phyloP scores from a whole-genome alignment of 208 protist species.

The Herpetomonas samuelpessoai region DNA sequence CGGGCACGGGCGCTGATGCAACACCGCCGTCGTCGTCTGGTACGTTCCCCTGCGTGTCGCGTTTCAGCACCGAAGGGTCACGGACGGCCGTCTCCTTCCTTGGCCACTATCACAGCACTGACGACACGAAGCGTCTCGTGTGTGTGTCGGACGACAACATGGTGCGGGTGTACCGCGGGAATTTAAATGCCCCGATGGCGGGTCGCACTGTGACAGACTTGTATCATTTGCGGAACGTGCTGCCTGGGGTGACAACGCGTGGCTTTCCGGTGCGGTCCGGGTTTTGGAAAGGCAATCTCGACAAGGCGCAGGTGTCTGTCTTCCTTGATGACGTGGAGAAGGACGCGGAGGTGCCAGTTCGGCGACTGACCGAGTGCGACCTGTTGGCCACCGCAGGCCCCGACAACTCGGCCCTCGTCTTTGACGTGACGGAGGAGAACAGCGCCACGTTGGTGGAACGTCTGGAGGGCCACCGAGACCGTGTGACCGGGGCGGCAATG shows the following conservation, averaged over 20 bases:
- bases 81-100: slow-evolving; percentile 64
- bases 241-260: slow-evolving; percentile 54
- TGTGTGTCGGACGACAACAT: slow-evolving; percentile 78
- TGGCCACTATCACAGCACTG: slow-evolving; percentile 50
- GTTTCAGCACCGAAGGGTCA: slow-evolving; percentile 69
- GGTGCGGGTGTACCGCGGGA: slow-evolving; percentile 74
- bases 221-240: slow-evolving; percentile 71
- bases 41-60: slow-evolving; percentile 26
- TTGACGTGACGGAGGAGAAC: slow-evolving; percentile 78
- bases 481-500: slow-evolving; percentile 70
- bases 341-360: slow-evolving; percentile 50
- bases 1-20: background rate
- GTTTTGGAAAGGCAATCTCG: slow-evolving; percentile 76
- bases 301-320: slow-evolving; percentile 55
- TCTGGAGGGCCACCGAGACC: slow-evolving; percentile 82
- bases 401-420: slow-evolving; percentile 76
- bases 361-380: slow-evolving; percentile 79
- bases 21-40: slow-evolving; percentile 6
- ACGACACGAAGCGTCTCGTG: slow-evolving; percentile 74
- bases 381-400: slow-evolving; percentile 66
- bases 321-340: slow-evolving; percentile 87
- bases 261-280: slow-evolving; percentile 55
- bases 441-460: slow-evolving; percentile 49
- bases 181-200: slow-evolving; percentile 34
- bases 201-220: slow-evolving; percentile 23